Conservation (phyloP, 2,329 filamentous ascomycete species). For the Aspergillus sp. region DNA sequence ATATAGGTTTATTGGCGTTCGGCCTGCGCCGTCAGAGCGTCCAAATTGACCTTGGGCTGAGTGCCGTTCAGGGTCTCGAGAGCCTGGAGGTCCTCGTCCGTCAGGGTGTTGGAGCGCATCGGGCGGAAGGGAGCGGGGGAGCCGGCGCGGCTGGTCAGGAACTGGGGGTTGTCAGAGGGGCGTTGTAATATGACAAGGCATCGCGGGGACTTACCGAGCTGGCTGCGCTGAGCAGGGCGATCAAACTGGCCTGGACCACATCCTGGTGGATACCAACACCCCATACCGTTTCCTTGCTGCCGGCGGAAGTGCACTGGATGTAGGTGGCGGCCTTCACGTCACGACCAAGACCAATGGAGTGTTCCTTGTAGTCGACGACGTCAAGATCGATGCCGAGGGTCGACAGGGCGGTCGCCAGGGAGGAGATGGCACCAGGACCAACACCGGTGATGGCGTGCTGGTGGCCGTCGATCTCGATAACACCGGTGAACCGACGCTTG, state of each 20-base stretch:
- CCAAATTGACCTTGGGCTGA: conserved; percentile 34
- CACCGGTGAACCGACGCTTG: conserved; percentile 77
- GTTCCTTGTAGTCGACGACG: conserved; percentile 93
- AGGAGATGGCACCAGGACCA: conserved; percentile 88
- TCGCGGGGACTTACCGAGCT: conserved; percentile 65
- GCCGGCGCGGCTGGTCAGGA: conserved; percentile 66
- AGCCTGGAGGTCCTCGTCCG: conserved; percentile 43
- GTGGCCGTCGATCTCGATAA: conserved; percentile 75
- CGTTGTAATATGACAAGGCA: not conserved
- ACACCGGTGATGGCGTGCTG: conserved; percentile 77
- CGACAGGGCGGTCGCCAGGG: conserved; percentile 76
- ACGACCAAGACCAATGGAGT: conserved; percentile 77
- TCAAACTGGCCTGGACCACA: conserved; percentile 83
- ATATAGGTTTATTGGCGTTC: conserved; percentile 24
- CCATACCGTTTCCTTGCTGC: conserved; percentile 54
- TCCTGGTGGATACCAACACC: conserved; percentile 72
- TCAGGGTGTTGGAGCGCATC: conserved; percentile 52
- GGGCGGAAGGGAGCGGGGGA: conserved; percentile 65
- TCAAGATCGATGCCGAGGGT: conserved; percentile 81
- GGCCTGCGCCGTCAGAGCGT: conserved; percentile 36
- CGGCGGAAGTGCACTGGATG: conserved; percentile 76
- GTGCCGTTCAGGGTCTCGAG: conserved; percentile 38
- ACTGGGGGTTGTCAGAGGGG: conserved; percentile 48
- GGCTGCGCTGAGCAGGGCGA: conserved; percentile 80
- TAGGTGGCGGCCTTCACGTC: conserved; percentile 93